These are phyloP conservation scores for Phytophthora chlamydospora DNA, from an alignment of 352 stramenopile species.

Conservation along the genomic window DNA sequence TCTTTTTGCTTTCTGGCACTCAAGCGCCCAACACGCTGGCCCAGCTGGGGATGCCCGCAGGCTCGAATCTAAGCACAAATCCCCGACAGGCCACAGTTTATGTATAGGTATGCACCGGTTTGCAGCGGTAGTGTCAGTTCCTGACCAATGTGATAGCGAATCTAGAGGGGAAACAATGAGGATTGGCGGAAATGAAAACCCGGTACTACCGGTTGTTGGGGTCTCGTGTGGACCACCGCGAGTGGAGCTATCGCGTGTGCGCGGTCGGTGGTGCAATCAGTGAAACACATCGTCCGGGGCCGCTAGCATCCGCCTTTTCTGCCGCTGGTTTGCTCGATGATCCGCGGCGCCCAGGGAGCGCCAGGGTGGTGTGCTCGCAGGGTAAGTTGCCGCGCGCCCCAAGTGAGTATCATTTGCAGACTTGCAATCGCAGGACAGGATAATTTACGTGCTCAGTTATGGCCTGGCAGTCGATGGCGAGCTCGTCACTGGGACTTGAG, in stretches of 20 bases:
- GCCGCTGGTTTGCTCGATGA: background rate
- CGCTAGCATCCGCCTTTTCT: conserved; percentile 16
- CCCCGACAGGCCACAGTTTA: conserved; percentile 1
- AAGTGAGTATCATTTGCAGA: too few relatives aligned
- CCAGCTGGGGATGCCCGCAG: conserved; percentile 9
- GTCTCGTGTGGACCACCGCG: conserved; percentile 1
- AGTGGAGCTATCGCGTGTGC: background rate
- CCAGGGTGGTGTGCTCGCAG: too few relatives aligned
- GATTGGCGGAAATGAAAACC: conserved; percentile 15
- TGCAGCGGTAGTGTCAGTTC: conserved; percentile 11
- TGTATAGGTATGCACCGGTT: conserved; percentile 3
- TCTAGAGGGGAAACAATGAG: background rate
- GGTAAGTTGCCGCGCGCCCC: too few relatives aligned
- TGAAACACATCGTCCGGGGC: conserved; percentile 22
- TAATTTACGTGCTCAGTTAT: too few relatives aligned
- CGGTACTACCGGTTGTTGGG: background rate
- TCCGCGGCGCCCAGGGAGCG: too few relatives aligned
- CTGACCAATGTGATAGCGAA: background rate
- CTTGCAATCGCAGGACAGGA: too few relatives aligned
- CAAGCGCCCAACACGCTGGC: conserved; percentile 24
- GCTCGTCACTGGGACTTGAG: conserved; percentile 20
- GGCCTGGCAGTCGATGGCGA: conserved; percentile 7
- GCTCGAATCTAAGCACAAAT: conserved; percentile 26
- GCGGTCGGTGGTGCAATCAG: conserved; percentile 27
- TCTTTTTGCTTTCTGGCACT: conserved; percentile 49